These are phyloP conservation scores for Galeopsis tetrahit DNA, from an alignment of 257 asterid species.

Conservation along the genomic window DNA sequence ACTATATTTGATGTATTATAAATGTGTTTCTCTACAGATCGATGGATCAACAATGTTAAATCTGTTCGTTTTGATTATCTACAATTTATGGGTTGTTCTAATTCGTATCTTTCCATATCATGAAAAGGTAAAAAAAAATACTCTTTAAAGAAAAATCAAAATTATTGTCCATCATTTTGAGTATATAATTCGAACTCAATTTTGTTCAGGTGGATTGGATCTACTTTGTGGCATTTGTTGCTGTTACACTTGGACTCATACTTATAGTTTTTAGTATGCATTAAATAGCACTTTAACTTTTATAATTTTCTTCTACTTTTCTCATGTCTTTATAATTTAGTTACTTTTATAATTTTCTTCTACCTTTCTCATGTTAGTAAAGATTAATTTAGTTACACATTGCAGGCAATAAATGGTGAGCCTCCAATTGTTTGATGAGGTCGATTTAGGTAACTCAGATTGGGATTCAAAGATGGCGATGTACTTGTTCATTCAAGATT, in stretches of 20 bases:
- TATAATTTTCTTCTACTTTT: neutral
- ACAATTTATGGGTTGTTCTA: conserved; percentile 96
- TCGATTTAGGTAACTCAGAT: conserved; percentile 29
- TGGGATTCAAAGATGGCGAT: conserved; percentile 7
- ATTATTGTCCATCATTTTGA: neutral
- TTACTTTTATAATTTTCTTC: too few relatives aligned
- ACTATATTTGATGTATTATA: neutral
- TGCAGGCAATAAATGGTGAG: conserved; percentile 48
- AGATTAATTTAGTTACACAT: neutral
- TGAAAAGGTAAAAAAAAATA: conserved; percentile 61
- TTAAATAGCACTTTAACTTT: conserved; percentile 2
- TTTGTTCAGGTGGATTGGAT: too few relatives aligned
- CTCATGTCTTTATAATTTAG: too few relatives aligned
- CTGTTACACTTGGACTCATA: too few relatives aligned
- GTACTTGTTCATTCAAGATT: too few relatives aligned
- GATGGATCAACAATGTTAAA: conserved; percentile 90
- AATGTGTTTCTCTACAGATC: conserved; percentile 53
- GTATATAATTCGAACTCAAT: too few relatives aligned
- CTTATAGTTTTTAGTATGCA: conserved; percentile 44
- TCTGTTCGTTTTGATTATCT: conserved; percentile 75
- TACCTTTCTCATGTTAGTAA: too few relatives aligned
- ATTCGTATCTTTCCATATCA: conserved; percentile 90
- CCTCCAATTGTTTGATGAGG: conserved; percentile 50
- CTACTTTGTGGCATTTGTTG: too few relatives aligned
- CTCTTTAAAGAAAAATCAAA: neutral